Base-by-base conservation (phyloP, 352 stramenopile species). In the Phytophthora pini region DNA sequence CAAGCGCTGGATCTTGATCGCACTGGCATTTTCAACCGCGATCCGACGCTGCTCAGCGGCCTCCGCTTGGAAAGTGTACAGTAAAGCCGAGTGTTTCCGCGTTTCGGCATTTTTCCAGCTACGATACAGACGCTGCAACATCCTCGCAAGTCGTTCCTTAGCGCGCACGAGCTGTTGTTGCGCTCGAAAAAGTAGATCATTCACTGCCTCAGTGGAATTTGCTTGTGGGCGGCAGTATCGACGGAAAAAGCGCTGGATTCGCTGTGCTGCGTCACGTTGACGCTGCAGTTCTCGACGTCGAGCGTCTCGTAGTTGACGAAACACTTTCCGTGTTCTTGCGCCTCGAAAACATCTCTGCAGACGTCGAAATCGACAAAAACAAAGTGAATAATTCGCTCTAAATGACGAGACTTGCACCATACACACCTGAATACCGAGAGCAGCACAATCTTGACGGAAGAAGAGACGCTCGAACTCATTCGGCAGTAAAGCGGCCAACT, bases 281-380 rank as follows among this genome's bases (percentile, higher is more conserved):
- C 32, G 50, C 20, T 50, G 34, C 2, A 56, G 0, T 43, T 64
- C 51, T 8, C 56, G 51, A 34, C 63, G 65, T 5, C 61, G 56
- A 7, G 53, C 53, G 24, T 80, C 57, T 5, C 61, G 71, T 27
- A 50, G 39, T 8, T 56, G 41, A 2, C 58, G 39, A 43, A 76
- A 90, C 4, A 34, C 22, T 2, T 50, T 54, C 1, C 81, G 73
- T 2, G 76, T 74, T n/a, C 61, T 61, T 26, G 77, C 59, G 1
- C 81, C 84, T 9, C 81, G 77, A 17, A 84, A 83, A 47, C 57
- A 76, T 44, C 77, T 69, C 78, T 92, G 39, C 12, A 54, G 22
- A 11, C 13, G 38, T 20, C 24, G n/a, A 48, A 58, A 32, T 9
- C 5, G 34, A 47, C 5, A 4, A 32, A 20, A 17, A 34, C 3